Evolutionary conservation across 2,329 filamentous ascomycete species (phyloP), one percentile per base, ranked within the genome.

Genomic region (Aspergillus vadensis): DNA sequence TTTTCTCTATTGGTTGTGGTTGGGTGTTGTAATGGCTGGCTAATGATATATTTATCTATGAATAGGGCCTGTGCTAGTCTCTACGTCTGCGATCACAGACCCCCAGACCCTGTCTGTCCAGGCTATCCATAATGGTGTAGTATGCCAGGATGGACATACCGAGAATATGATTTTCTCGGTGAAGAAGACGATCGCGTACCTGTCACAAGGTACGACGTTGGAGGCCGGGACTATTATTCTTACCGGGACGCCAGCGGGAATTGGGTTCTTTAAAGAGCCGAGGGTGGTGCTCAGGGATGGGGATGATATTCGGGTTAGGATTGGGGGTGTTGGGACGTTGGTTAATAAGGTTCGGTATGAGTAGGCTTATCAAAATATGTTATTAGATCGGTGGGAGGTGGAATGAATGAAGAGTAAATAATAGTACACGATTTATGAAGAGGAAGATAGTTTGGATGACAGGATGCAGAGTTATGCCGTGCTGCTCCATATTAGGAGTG

Each of bases 141-240:
- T 71, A 4, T 70, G 79, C 1, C 77, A 80, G 60, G 69, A 52
- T 30, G 43, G 15, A 5, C 21, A 23, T 19, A 44, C 17, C 12
- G 73, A 70, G 12, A 76, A 80, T 39, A 69, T 77, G 71, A 78
- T 79, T 36, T 79, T 78, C 60, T 63, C 67, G n/a, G 69, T 81
- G 32, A 61, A 72, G 9, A 68, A 76, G 39, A 73, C 71, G 6
- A 72, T 78, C 41, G 65, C 74, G 10, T 77, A 73, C 32, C 51
- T 78, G 4, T 77, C 73, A 2, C 72, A 76, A 50, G 74, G 76
- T 2, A 79, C 76, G 2, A 79, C 76, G 4, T 65, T 79, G 12
- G 74, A 73, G 55, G 65, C 65, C 10, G 76, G 76, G 7, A 77
- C 75, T 1, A 53, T 79, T 17, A 77, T 78, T 55, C 73, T 79